phyloP scores from a whole-genome alignment of 225 moss, liverwort and hornwort genomes.

The Anthoceros angustus region DNA sequence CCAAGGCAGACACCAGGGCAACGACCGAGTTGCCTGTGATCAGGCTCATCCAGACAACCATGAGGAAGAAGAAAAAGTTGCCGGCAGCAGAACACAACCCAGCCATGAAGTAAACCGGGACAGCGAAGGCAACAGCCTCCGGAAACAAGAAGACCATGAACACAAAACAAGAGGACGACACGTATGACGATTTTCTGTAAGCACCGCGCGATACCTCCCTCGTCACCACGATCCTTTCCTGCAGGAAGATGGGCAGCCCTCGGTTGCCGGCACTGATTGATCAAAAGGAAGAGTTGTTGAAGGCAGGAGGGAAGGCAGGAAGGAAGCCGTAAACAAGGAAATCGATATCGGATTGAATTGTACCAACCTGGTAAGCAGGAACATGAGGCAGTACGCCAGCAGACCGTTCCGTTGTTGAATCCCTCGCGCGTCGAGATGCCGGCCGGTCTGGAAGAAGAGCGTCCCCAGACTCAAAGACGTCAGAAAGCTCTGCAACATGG shows the following conservation, averaged over 20 bases:
- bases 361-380: constrained; percentile 9
- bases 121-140: constrained; percentile 10
- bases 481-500: constrained; percentile 7
- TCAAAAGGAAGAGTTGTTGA: neutral
- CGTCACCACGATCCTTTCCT: constrained; percentile 15
- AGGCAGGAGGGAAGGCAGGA: neutral
- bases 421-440: constrained; percentile 8
- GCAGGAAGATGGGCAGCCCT: constrained; percentile 20
- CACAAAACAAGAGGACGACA: constrained; percentile 13
- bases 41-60: constrained; percentile 52
- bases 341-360: neutral
- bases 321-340: neutral
- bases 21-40: constrained; percentile 67
- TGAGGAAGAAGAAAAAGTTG: constrained; percentile 38
- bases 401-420: constrained; percentile 13
- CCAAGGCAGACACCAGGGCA: constrained; percentile 56
- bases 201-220: constrained; percentile 18
- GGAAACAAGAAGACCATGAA: constrained; percentile 13
- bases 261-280: constrained; percentile 10
- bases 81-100: constrained; percentile 6
- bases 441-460: constrained; percentile 11
- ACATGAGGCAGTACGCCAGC: constrained; percentile 15
- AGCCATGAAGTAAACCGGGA: constrained; percentile 14
- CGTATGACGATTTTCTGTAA: constrained; percentile 17
- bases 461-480: constrained; percentile 14